These are phyloP conservation scores for Neospermospora avenae DNA, from an alignment of 2,329 filamentous ascomycete genomes.

Conservation along the genomic window DNA sequence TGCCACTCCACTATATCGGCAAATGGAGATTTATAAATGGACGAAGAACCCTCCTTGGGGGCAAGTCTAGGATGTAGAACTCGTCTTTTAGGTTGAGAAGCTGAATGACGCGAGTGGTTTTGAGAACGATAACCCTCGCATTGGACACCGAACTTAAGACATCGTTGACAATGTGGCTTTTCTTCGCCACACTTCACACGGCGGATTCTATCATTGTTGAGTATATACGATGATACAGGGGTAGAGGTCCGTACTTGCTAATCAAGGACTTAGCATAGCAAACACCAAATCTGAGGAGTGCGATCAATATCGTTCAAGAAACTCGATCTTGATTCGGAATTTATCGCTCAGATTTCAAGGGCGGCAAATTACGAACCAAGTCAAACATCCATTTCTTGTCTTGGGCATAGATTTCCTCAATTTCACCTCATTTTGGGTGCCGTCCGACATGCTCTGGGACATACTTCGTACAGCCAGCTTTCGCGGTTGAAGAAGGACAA, in stretches of 20 bases:
- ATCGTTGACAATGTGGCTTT: constrained; percentile 20
- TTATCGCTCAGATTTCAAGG: too few species aligned
- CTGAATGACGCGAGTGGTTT: too few species aligned
- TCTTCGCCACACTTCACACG: constrained; percentile 27
- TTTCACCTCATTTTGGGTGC: background rate
- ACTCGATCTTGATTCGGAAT: too few species aligned
- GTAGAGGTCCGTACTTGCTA: background rate
- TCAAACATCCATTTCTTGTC: background rate
- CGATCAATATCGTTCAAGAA: too few species aligned
- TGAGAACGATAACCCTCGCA: constrained; percentile 22
- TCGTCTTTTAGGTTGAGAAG: background rate
- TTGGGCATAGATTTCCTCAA: background rate
- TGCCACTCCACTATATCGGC: constrained; percentile 13
- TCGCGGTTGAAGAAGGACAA: background rate
- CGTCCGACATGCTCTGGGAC: background rate
- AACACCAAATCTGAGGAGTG: too few species aligned
- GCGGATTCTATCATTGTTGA: constrained; percentile 11
- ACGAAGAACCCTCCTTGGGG: too few species aligned
- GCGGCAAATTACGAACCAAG: too few species aligned
- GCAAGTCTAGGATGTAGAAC: background rate
- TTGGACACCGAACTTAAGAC: constrained; percentile 16
- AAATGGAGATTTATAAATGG: constrained; percentile 2
- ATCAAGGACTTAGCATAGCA: too few species aligned
- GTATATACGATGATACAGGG: background rate
- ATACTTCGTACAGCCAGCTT: background rate